Percentiles rank a stretch among this genome's conserved stretches.
Evolutionary conservation across 2,329 filamentous ascomycete genomes (phyloP).

Genomic region (Claviceps monticola): DNA sequence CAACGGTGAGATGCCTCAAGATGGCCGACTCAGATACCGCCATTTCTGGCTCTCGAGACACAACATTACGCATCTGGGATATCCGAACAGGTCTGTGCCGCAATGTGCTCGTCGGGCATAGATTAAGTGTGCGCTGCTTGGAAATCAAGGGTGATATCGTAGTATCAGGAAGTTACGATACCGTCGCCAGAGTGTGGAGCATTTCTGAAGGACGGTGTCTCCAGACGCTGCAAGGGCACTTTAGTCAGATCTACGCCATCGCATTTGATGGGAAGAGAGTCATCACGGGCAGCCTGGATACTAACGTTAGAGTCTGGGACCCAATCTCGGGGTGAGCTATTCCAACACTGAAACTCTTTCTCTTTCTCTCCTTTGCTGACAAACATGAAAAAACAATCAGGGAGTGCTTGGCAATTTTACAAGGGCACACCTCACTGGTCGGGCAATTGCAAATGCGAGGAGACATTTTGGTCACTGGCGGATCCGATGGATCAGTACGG

Average conservation of each 20-base stretch:
- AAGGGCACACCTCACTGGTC: slow-evolving; percentile 92
- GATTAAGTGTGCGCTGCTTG: slow-evolving; percentile 86
- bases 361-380: neutral
- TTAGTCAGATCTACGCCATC: slow-evolving; percentile 97
- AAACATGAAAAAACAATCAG: slow-evolving; percentile 17
- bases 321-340: slow-evolving; percentile 60
- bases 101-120: slow-evolving; percentile 86
- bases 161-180: slow-evolving; percentile 97
- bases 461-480: slow-evolving; percentile 88
- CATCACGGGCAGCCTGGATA: slow-evolving; percentile 90
- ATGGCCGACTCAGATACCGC: slow-evolving; percentile 92
- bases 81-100: slow-evolving; percentile 75
- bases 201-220: slow-evolving; percentile 91
- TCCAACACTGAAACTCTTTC: neutral
- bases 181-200: slow-evolving; percentile 92
- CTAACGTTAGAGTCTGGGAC: slow-evolving; percentile 95
- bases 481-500: slow-evolving; percentile 87
- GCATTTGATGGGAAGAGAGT: slow-evolving; percentile 91
- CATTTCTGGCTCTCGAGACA: slow-evolving; percentile 92
- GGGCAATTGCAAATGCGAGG: slow-evolving; percentile 93
- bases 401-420: slow-evolving; percentile 78
- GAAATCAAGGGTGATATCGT: slow-evolving; percentile 94
- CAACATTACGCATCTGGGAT: slow-evolving; percentile 90
- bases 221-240: slow-evolving; percentile 82
- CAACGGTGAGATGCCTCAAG: slow-evolving; percentile 90